Percentiles rank a stretch among this genome's conserved stretches.
phyloP scores from a whole-genome alignment of 805 yeast species.

The Candida nemodendra region DNA sequence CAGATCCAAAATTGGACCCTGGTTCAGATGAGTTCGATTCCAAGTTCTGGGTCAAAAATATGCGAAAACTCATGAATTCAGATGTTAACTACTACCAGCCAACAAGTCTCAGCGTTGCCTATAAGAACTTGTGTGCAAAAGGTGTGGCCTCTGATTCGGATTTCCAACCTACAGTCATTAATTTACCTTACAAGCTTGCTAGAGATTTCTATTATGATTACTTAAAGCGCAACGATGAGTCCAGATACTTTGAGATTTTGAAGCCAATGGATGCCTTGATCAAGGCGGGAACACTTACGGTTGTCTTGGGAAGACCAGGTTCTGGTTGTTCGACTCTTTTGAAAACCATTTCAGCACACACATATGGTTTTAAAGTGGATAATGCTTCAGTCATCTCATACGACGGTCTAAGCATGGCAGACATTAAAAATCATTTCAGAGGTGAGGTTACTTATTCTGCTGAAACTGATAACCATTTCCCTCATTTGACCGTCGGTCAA shows the following conservation, averaged over 20 bases:
- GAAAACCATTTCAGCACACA: conserved; percentile 56
- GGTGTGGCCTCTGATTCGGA: conserved; percentile 70
- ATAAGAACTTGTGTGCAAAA: conserved; percentile 55
- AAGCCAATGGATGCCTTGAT: conserved; percentile 66
- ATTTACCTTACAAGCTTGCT: conserved; percentile 37
- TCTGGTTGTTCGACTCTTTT: conserved; percentile 73
- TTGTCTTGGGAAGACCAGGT: conserved; percentile 79
- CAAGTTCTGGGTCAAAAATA: conserved; percentile 65
- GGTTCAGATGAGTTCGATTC: conserved; percentile 56
- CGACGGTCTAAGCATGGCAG: conserved; percentile 53
- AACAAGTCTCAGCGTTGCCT: conserved; percentile 56
- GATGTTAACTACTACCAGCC: conserved; percentile 67
- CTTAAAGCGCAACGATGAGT: conserved; percentile 29
- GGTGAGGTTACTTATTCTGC: conserved; percentile 74
- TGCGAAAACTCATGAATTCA: conserved; percentile 48
- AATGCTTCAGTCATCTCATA: conserved; percentile 46
- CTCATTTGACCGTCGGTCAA: conserved; percentile 64
- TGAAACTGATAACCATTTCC: conserved; percentile 66
- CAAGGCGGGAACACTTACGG: conserved; percentile 63
- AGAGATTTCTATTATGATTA: conserved; percentile 27
- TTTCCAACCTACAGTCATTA: conserved; percentile 58
- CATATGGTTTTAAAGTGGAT: conserved; percentile 57
- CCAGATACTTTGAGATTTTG: conserved; percentile 48
- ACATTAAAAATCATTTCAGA: conserved; percentile 51
- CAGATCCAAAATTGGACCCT: conserved; percentile 55